A percentile compares a stretch with the other conserved stretches of the same genome.
phyloP scores from a whole-genome alignment of 2,329 filamentous ascomycete species.

The Hypomyces perniciosus region DNA sequence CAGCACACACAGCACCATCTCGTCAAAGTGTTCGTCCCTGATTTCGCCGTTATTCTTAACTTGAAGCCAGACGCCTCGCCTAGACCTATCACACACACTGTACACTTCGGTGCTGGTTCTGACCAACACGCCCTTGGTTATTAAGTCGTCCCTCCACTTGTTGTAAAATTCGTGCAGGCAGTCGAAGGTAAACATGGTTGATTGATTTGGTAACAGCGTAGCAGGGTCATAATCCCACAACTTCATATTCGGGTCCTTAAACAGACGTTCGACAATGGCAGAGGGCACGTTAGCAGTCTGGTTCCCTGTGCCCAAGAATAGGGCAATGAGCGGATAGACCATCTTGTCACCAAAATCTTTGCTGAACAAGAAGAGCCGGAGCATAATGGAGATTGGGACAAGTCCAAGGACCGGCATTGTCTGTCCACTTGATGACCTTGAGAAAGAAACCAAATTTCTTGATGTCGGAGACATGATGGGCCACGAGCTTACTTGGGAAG shows the following conservation, averaged over 20 bases:
- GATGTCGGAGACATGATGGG: conserved; percentile 50
- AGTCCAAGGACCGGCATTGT: conserved; percentile 56
- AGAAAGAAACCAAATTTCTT: conserved; percentile 50
- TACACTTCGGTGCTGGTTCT: conserved; percentile 52
- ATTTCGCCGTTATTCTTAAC: conserved; percentile 49
- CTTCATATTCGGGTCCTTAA: conserved; percentile 52
- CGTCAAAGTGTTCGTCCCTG: conserved; percentile 52
- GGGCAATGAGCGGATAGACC: conserved; percentile 63
- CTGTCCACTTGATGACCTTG: conserved; percentile 52
- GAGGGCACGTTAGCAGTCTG: conserved; percentile 65
- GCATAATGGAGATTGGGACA: conserved; percentile 57
- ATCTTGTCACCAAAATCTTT: conserved; percentile 66
- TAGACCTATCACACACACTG: conserved; percentile 44
- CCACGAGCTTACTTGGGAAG: conserved; percentile 53
- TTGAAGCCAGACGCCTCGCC: conserved; percentile 46
- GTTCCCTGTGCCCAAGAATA: conserved; percentile 71
- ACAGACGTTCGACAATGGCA: conserved; percentile 58
- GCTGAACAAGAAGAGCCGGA: conserved; percentile 63
- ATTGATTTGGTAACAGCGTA: conserved; percentile 51
- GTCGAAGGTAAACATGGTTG: conserved; percentile 61
- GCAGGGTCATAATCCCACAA: conserved; percentile 54
- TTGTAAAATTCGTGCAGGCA: conserved; percentile 57
- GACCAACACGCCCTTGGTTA: conserved; percentile 49
- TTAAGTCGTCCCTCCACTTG: conserved; percentile 50
- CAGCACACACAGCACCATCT: conserved; percentile 59